phyloP scores from a whole-genome alignment of 2,329 filamentous ascomycete species.

The Xylariaceae sp. region DNA sequence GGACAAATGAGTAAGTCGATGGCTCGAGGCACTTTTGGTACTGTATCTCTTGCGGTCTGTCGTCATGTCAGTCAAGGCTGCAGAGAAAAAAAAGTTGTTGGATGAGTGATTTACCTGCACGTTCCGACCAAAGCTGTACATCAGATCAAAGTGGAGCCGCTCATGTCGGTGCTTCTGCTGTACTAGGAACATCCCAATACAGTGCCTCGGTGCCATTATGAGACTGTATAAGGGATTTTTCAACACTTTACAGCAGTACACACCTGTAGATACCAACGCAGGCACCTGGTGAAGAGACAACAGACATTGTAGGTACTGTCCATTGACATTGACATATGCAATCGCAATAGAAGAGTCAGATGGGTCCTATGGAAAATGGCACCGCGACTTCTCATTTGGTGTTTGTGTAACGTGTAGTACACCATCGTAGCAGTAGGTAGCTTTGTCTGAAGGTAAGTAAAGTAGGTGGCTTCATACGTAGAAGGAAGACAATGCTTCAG shows the following conservation, averaged over 20 bases:
- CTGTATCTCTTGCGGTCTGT: conserved; percentile 16
- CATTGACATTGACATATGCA: no score
- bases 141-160: conserved; percentile 8
- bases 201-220: conserved; percentile 1
- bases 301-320: no score
- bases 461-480: no score
- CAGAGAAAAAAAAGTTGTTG: conserved; percentile 13
- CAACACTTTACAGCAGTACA: neutral
- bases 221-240: conserved; percentile 8
- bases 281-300: no score
- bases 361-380: no score
- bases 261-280: no score
- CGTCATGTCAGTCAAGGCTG: conserved; percentile 16
- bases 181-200: conserved; percentile 12
- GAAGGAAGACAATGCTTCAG: no score
- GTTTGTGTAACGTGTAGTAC: no score
- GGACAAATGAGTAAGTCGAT: conserved; percentile 3
- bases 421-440: no score
- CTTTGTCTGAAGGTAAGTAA: no score
- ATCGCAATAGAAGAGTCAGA: no score
- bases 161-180: conserved; percentile 7
- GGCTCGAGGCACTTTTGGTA: conserved; percentile 16
- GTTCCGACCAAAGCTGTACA: conserved; percentile 10
- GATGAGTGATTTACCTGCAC: conserved; percentile 22
- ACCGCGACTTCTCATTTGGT: no score